A percentile compares a stretch with the other conserved stretches of the same genome.
Evolutionary conservation across 306 rosid genomes (phyloP).

Genomic region (Argentina anserina): DNA sequence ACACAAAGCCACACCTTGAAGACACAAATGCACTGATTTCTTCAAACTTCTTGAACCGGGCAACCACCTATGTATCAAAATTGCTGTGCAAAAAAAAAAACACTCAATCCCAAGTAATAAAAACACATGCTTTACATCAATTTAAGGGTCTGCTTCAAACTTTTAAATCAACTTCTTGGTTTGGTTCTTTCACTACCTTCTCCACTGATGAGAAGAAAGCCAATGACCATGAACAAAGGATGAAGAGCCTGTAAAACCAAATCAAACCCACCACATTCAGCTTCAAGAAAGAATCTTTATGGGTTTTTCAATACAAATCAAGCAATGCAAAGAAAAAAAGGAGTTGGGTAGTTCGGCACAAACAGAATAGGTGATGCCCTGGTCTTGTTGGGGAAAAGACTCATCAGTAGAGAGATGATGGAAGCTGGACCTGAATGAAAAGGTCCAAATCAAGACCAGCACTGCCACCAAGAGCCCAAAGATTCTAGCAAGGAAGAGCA

Average conservation of each 20-base stretch:
- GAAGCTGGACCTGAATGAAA: conserved; percentile 68
- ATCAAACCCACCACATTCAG: neutral
- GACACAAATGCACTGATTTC: conserved; percentile 78
- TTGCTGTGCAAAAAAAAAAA: conserved; percentile 42
- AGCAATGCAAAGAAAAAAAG: neutral
- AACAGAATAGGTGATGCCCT: conserved; percentile 48
- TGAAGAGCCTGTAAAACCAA: conserved; percentile 63
- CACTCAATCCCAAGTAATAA: conserved; percentile 11
- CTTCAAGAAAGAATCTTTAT: neutral
- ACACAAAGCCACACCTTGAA: conserved; percentile 80
- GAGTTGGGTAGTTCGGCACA: neutral
- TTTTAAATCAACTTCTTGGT: neutral
- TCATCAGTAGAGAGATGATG: conserved; percentile 38
- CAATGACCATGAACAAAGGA: conserved; percentile 88
- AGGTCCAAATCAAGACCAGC: conserved; percentile 65
- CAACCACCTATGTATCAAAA: conserved; percentile 77
- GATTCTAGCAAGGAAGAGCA: conserved; percentile 58
- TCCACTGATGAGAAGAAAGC: conserved; percentile 78
- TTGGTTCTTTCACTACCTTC: conserved; percentile 51
- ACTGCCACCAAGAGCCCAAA: conserved; percentile 52
- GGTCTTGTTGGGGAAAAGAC: conserved; percentile 30
- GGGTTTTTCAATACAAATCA: neutral
- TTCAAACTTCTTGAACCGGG: conserved; percentile 70
- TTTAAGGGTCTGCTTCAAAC: neutral
- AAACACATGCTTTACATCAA: neutral